phyloP scores from a whole-genome alignment of 495 filamentous ascomycete species.

The Podospora tetraspora region DNA sequence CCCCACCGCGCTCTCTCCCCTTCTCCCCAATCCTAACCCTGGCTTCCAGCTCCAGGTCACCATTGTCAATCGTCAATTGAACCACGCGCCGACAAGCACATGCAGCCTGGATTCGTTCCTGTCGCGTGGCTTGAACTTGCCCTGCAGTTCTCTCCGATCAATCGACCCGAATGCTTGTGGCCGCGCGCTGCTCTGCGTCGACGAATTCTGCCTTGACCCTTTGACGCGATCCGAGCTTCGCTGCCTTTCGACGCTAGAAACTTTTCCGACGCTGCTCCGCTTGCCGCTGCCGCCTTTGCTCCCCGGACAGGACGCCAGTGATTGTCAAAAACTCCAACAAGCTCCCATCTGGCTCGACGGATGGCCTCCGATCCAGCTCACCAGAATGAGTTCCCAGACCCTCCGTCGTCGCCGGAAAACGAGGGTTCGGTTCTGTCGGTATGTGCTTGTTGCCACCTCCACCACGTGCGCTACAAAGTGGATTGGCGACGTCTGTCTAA shows the following conservation, averaged over 20 bases:
- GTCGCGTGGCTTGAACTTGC: constrained; percentile 16
- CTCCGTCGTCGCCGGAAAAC: constrained; percentile 40
- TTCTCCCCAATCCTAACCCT: constrained; percentile 14
- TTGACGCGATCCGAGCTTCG: not conserved
- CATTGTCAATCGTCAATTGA: not conserved
- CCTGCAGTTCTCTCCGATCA: not conserved
- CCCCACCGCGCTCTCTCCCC: not conserved
- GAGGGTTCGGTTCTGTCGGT: constrained; percentile 50
- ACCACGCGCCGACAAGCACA: constrained; percentile 7
- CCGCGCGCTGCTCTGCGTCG: not conserved
- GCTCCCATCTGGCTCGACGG: constrained; percentile 28
- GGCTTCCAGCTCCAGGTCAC: not conserved
- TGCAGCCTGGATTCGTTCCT: constrained; percentile 10
- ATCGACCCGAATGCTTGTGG: not conserved
- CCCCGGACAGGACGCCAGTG: not conserved
- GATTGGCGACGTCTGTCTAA: not conserved
- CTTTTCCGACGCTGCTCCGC: not conserved
- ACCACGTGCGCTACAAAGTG: not conserved
- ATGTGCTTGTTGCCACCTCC: constrained; percentile 18
- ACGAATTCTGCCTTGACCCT: constrained; percentile 2
- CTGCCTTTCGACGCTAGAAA: not conserved
- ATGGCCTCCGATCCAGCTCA: constrained; percentile 49
- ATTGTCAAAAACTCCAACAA: constrained; percentile 4
- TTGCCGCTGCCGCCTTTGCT: not conserved
- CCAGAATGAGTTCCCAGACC: constrained; percentile 48